Base-by-base conservation (phyloP, 2,329 filamentous ascomycete species). In the Scleromitrula shiraiana region DNA sequence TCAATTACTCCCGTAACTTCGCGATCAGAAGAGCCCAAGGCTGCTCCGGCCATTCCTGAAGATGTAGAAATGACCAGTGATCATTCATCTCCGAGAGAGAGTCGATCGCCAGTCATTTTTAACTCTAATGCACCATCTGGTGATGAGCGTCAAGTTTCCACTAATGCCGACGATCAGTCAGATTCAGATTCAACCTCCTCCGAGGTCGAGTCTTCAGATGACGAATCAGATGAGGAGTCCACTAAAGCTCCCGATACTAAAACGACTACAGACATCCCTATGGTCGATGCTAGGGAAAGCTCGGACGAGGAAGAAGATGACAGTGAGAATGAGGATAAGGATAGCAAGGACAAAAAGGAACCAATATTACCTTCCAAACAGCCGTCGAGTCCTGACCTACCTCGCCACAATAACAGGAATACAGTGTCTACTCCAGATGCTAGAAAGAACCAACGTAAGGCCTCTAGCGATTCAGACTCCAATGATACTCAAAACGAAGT, bases 81-180 rank as follows among this genome's bases (percentile, higher is more conserved):
- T 9, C 54, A 53, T 8, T 56, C 55, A 9, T 56, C 57, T 4
- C 47, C 36, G 8, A 53, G 58, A 1, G 58, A 62, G 22, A 62
- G 59, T 49, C 59, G 60, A 36, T 62, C 60, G 19, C 60, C 60
- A 15, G 50, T 62, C 19, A 47, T 54, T 10, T 61, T 61, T 52
- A 36, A 42, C 33, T 40, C 41, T 17, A 19, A 44, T 35, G 35
- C 41, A 35, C 27, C 47, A 36, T 35, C 40, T 12, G 32, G 45
- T 4, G 45, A 47, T 35, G 45, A 47, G 22, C 38, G 38, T 2
- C 41, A 35, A 29, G 19, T 29, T 2, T 9, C 19, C 17, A 14
- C 17, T 8, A 20, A 26, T n/a, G 22, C 19, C 17, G 36, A 27
- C 9, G 20, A 29, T 22, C 20, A 14, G 9, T 40, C 23, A 7